These are phyloP conservation scores for Fusarium humuli DNA, from an alignment of 2,329 filamentous ascomycete genomes.

Conservation along the genomic window DNA sequence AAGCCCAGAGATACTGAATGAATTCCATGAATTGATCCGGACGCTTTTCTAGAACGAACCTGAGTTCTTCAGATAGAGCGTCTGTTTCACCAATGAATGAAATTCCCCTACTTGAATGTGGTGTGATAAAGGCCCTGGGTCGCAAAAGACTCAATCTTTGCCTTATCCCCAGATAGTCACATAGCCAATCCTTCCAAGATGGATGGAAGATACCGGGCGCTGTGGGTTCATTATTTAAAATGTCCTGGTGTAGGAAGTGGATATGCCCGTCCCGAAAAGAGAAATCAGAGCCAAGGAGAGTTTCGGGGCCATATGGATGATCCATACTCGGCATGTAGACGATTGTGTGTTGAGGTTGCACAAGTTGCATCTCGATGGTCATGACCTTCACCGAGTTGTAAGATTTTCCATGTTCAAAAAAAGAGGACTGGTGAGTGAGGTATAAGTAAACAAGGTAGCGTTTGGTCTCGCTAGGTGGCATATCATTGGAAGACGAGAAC, in stretches of 20 bases:
- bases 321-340: slow-evolving; percentile 17
- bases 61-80: neutral
- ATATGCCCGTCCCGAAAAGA: neutral
- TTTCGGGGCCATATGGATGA: slow-evolving; percentile 16
- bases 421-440: slow-evolving; percentile 5
- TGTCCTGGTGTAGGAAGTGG: neutral
- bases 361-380: rapidly evolving
- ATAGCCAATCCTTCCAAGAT: slow-evolving; percentile 27
- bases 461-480: neutral
- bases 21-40: slow-evolving; percentile 22
- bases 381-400: neutral
- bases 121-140: too few relatives aligned
- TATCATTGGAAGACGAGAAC: neutral
- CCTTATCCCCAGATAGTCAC: slow-evolving; percentile 10
- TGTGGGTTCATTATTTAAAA: neutral
- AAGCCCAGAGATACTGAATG: slow-evolving; percentile 22
- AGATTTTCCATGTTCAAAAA: neutral
- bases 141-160: neutral
- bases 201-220: neutral
- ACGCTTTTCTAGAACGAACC: slow-evolving; percentile 7
- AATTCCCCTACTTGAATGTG: neutral
- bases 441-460: neutral
- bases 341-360: neutral
- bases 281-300: slow-evolving; percentile 5
- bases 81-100: neutral